Evolutionary conservation across 208 protist genomes (phyloP).

Genomic region (Blastocrithidia nonstop): DNA sequence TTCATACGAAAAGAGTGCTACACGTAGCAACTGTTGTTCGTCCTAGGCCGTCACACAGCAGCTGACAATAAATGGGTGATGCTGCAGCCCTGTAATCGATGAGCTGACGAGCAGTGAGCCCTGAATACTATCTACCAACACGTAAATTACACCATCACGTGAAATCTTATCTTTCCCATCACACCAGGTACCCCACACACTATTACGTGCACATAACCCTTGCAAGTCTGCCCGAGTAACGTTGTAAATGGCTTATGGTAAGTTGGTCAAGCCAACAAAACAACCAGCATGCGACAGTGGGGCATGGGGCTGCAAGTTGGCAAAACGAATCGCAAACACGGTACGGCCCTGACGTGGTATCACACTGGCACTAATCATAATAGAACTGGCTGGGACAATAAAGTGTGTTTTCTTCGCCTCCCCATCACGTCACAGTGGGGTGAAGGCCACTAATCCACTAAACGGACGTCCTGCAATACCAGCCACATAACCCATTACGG

Average conservation of each 20-base stretch:
- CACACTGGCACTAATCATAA: slow-evolving; percentile 46
- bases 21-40: slow-evolving; percentile 32
- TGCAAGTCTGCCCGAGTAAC: slow-evolving; percentile 45
- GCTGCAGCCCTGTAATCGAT: slow-evolving; percentile 34
- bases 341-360: slow-evolving; percentile 44
- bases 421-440: slow-evolving; percentile 41
- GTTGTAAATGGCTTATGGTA: slow-evolving; percentile 15
- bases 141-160: slow-evolving; percentile 19
- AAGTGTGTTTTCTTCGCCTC: slow-evolving; percentile 13
- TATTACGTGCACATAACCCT: slow-evolving; percentile 29
- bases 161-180: slow-evolving; percentile 37
- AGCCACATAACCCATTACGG: slow-evolving; percentile 40
- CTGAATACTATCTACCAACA: slow-evolving; percentile 48
- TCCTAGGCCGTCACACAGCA: slow-evolving; percentile 11
- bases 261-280: slow-evolving; percentile 66
- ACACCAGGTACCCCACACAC: slow-evolving; percentile 72
- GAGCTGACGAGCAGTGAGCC: slow-evolving; percentile 46
- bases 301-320: slow-evolving; percentile 8
- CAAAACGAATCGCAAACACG: slow-evolving; percentile 27
- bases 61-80: slow-evolving; percentile 47
- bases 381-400: slow-evolving; percentile 22
- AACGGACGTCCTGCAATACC: slow-evolving; percentile 64
- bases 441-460: slow-evolving; percentile 58
- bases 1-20: slow-evolving; percentile 55
- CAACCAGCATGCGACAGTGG: slow-evolving; percentile 23